Conservation (phyloP, 2,329 filamentous ascomycete species). For the Ascochyta fabae region DNA sequence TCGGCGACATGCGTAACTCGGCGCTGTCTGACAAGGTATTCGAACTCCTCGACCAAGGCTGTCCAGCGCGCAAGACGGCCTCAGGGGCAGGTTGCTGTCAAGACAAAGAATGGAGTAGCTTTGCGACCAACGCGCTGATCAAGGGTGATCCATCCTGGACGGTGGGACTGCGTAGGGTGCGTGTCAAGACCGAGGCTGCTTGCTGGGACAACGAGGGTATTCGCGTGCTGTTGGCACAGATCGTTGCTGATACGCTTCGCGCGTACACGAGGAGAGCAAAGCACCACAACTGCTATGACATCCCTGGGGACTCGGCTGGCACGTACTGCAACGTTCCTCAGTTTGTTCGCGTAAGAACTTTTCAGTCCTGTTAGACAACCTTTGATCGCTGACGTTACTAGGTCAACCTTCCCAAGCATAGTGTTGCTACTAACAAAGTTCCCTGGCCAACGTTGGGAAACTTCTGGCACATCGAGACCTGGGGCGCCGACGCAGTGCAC, state of each 20-base stretch:
- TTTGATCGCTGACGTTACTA: not conserved
- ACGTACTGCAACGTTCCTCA: slow-evolving; percentile 8
- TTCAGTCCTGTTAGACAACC: too few species aligned
- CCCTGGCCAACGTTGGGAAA: not conserved
- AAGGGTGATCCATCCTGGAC: not conserved
- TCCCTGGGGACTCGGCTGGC: not conserved
- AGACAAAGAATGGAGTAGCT: not conserved
- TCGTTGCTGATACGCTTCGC: slow-evolving; percentile 1
- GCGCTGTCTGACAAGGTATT: slow-evolving; percentile 1
- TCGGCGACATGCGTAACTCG: not conserved
- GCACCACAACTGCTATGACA: slow-evolving; percentile 1
- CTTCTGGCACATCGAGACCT: slow-evolving; percentile 1
- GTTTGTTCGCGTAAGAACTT: not conserved
- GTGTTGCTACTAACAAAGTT: accelerated
- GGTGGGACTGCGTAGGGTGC: not conserved
- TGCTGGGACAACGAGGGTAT: not conserved
- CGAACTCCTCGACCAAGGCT: not conserved
- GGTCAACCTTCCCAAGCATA: not conserved
- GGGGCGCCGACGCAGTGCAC: not conserved
- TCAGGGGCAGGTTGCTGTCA: not conserved
- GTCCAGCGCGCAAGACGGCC: not conserved
- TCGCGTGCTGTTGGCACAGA: not conserved
- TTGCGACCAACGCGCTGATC: not conserved
- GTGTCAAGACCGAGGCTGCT: not conserved
- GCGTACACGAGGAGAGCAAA: not conserved